Base-by-base conservation (phyloP, 2,329 filamentous ascomycete genomes). In the Fusarium praegraminearum region DNA sequence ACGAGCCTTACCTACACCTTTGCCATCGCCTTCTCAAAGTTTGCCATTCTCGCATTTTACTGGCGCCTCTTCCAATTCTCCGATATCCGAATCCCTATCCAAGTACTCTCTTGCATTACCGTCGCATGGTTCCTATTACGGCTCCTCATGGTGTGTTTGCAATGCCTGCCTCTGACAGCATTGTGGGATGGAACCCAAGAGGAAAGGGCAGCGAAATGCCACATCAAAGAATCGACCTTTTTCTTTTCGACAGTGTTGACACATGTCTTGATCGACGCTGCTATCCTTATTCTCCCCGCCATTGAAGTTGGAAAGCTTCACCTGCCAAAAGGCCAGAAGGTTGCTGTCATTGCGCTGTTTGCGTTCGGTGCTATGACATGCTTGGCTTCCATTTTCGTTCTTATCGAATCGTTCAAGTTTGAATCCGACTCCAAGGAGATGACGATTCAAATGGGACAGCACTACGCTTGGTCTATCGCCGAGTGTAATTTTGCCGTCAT, bases 191-290 rank as follows among this genome's bases (percentile, higher is more conserved):
- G 71, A 12, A 58, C 66, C 4, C 69, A 78, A 30, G 53, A 56
- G n/a, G 55, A 50, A 7, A 56, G 59, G 30, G 72, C 68, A 4
- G 69, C 66, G 2, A 62, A 69, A 15, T 81, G 79, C 62, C 70
- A 64, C 6, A 76, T 80, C 18, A 65, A 76, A 40, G 76, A 75
- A 56, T 68, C 71, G 16, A 74, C 73, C 0, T 79, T 77, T 28
- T 78, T 78, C 62, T 76, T 79, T 41, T 75, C 76, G 16, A 77
- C 76, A 1, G 73, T 76, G 2, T 38, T 78, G 13, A 72, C 73
- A 2, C 79, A 80, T 47, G 63, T 77, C 1, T 12, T 78, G 11
- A 69, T 80, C 18, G 79, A 80, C 22, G 47, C 78, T 22, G 63
- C 65, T 2, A 79, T 80, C 7, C 67, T 80, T 6, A 58, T 67